Conservation (phyloP, 106 monocot species). For the Dendrobium chrysotoxum region DNA sequence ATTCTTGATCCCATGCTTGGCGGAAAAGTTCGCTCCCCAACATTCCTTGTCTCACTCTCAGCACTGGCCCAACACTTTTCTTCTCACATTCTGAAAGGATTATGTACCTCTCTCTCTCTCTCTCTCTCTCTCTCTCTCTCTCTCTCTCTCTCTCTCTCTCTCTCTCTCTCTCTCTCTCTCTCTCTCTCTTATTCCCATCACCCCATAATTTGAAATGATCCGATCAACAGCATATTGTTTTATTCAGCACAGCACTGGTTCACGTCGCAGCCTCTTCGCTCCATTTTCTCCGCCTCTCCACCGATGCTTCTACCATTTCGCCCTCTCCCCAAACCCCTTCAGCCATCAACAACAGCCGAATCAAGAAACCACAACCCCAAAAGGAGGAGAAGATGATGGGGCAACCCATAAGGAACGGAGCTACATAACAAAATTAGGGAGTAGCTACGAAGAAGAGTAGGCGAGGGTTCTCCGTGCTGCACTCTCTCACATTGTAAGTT, state of each 20-base stretch:
- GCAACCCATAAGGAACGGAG: neutral
- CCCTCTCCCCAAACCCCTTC: neutral
- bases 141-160: too few relatives aligned
- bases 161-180: too few relatives aligned
- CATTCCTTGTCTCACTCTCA: too few relatives aligned
- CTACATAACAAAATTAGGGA: neutral
- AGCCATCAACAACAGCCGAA: neutral
- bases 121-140: too few relatives aligned
- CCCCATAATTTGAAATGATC: constrained; percentile 3
- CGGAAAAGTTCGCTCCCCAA: too few relatives aligned
- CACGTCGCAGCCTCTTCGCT: neutral
- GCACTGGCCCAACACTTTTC: too few relatives aligned
- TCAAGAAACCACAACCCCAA: neutral
- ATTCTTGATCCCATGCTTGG: too few relatives aligned
- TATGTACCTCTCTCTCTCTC: too few relatives aligned
- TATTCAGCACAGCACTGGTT: neutral
- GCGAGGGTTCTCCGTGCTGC: constrained; percentile 59
- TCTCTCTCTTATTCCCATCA: too few relatives aligned
- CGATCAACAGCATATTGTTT: constrained; percentile 1
- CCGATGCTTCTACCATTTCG: constrained; percentile 2
- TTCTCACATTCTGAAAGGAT: too few relatives aligned
- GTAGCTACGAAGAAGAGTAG: constrained; percentile 60
- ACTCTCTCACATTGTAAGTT: constrained; percentile 54
- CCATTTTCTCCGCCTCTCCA: neutral
- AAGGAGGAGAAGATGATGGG: neutral